Evolutionary conservation across 2,329 filamentous ascomycete genomes (phyloP), one percentile per base, ranked within the genome.

Genomic region (Scedosporium aurantiacum): DNA sequence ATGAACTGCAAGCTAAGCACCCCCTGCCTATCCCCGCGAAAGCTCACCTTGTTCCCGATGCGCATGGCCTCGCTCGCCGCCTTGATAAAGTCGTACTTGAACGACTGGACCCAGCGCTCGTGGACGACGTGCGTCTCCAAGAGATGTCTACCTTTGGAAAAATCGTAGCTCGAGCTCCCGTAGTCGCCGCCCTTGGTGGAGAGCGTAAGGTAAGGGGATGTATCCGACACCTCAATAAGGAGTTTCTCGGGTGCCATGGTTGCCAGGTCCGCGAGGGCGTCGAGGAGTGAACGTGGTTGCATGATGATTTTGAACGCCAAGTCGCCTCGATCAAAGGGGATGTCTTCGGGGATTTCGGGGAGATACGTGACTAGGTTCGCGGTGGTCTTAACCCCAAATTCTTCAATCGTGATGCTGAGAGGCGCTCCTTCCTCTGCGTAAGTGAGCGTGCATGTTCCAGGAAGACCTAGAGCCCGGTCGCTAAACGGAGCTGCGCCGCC

Each of bases 1-100:
- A 99, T 94, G 69, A 97, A 97, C 70, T 99, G 94, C 71, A 97
- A 76, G 73, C 90, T 97, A 65, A 99, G 74, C 32, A 99, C 93
- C 0, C 94, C 93, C 70, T 96, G 90, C 1, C 83, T 80, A 73
- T 99, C 94, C 0, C 91, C 88, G 16, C 94, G 82, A 64, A 99
- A 82, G 70, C 91, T 96, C 62, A 97, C 92, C 74, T 97, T 99
- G 68, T 83, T 92, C 4, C 92, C 91, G 43, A 91, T 84, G 55
- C 87, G 86, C 93, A 99, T 97, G n/a, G 94, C 93, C 65, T 93
- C 87, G 55, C 85, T 85, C 0, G 93, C 92, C 65, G 89, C 88
- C 72, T 90, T 91, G 70, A 99, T 80, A 60, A 96, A 82, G 61
- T 88, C 82, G 70, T 97, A 97, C 67, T 90, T 91, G 78, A 95